Base-by-base conservation (phyloP, 108 stramenopile species). In the Cyclotella distinguenda region DNA sequence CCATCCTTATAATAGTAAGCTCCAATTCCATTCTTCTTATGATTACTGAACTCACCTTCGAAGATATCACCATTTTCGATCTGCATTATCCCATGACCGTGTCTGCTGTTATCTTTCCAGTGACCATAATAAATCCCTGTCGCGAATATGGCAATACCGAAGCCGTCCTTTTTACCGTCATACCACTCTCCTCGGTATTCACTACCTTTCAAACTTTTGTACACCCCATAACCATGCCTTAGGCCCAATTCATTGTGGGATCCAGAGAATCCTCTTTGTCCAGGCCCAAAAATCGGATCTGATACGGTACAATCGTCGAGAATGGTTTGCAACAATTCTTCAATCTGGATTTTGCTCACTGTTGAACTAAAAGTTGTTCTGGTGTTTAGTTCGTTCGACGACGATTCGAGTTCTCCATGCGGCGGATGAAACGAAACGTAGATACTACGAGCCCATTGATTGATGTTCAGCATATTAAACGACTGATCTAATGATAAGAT, bases 41-140 rank as follows among this genome's bases (percentile, higher is more conserved):
- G 56, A 38, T 39, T 23, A 7, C 33, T 38, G 36, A 35, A 57
- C 21, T 57, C 36, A n/a, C 56, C 56, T 40, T 57, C 56, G 12
- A 57, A 57, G n/a, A 57, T 18, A 39, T 57, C 56, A 6, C 56
- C 56, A 38, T 57, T 57, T 40, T 35, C 56, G 9, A 57, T 57
- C 22, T 38, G 34, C 56, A 57, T 57, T 12, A 57, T 39, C 12
- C 56, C 56, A 40, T 57, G 56, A 18, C 56, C 56, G 3, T 57
- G 35, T 34, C 56, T 10, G 10, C 23, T 57, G 23, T 57, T 57
- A 39, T 57, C 39, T 38, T 57, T 57, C 56, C 56, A 57, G 6
- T 57, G 33, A 1, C 56, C 56, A 6, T 19, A 23, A 23, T 57
- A 57, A 0, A 38, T 19, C 7, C 38, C 38, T 57, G 35, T 21